phyloP scores from a whole-genome alignment of 768 basidiomycete species.

The Naganishia kalamii region DNA sequence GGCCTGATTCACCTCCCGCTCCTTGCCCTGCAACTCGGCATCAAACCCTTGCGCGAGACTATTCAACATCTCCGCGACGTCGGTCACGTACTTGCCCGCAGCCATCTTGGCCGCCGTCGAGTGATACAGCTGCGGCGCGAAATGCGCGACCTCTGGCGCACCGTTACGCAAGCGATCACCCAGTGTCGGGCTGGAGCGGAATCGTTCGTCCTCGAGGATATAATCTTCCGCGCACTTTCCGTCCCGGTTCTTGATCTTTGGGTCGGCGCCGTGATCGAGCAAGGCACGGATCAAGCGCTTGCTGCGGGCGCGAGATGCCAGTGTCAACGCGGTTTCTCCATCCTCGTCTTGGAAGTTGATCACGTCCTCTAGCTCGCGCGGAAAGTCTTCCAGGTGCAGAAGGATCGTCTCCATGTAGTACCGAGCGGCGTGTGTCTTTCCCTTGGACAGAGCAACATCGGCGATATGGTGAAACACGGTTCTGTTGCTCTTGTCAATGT shows the following conservation, averaged over 20 bases:
- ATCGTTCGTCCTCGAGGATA: conserved; percentile 95
- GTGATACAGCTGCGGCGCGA: conserved; percentile 65
- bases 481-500: conserved; percentile 95
- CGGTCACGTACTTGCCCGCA: conserved; percentile 73
- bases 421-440: conserved; percentile 91
- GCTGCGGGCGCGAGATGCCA: conserved; percentile 91
- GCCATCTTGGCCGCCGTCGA: conserved; percentile 79
- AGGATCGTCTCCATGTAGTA: conserved; percentile 99
- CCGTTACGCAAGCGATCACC: conserved; percentile 52
- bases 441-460: conserved; percentile 93
- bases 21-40: conserved; percentile 81
- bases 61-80: conserved; percentile 78
- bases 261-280: conserved; percentile 92
- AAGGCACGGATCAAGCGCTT: conserved; percentile 91
- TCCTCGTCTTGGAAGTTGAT: conserved; percentile 99
- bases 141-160: conserved; percentile 14
- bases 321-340: conserved; percentile 91
- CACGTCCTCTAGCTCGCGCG: conserved; percentile 91
- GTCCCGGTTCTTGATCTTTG: conserved; percentile 87
- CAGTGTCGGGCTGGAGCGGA: conserved; percentile 81
- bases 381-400: conserved; percentile 77
- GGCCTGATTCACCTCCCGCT: conserved; percentile 83
- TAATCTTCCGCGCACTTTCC: conserved; percentile 98
- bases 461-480: conserved; percentile 98
- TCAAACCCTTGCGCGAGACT: conserved; percentile 84